Base-by-base conservation (phyloP, 352 stramenopile species). In the Phytophthora pluvialis region DNA sequence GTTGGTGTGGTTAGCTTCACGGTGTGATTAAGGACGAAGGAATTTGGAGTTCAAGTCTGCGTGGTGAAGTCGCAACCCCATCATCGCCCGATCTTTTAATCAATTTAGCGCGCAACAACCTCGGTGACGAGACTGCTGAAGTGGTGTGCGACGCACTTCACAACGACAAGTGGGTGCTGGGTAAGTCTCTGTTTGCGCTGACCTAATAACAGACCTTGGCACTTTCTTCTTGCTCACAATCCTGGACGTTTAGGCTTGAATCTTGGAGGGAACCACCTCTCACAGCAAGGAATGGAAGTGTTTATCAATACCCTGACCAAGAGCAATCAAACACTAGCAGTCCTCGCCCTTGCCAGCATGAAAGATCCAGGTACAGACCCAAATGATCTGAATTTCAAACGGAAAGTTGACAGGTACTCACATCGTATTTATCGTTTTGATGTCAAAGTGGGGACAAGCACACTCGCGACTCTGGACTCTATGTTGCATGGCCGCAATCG, bases 101-200 rank as follows among this genome's bases (percentile, higher is more conserved):
- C 1, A 79, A 90, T 63, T 52, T 90, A 11, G 83, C 70, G 4
- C 56, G 72, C 4, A 90, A 90, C 32, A 46, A 63, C 1, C 53
- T 90, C 5, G 73, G 79, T 4, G 81, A 88, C 39, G 57, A 71
- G 7, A 54, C 64, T 4, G 62, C 69, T 10, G 68, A 81, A 57
- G 50, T 65, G 12, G 65, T 89, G n/a, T 77, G 62, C 39, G 70
- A 78, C 28, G 71, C 73, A n/a, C 81, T 90, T 25, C 83, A 74
- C 42, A 79, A 86, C 56, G 79, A 90, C 65, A 90, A 89, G 53
- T 90, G 81, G 81, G 25, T 89, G 7, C 49, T 90, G 4, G 79
- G 78, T 87, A 61, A 11, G 33, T 18, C 13, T 18, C 13, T 44
- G 18, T 15, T 40, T 46, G 26, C 8, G 13, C 13, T 25, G 28